Evolutionary conservation across 2,329 filamentous ascomycete genomes (phyloP), one percentile per base, ranked within the genome.

Genomic region (Cladophialophora chaetospira): DNA sequence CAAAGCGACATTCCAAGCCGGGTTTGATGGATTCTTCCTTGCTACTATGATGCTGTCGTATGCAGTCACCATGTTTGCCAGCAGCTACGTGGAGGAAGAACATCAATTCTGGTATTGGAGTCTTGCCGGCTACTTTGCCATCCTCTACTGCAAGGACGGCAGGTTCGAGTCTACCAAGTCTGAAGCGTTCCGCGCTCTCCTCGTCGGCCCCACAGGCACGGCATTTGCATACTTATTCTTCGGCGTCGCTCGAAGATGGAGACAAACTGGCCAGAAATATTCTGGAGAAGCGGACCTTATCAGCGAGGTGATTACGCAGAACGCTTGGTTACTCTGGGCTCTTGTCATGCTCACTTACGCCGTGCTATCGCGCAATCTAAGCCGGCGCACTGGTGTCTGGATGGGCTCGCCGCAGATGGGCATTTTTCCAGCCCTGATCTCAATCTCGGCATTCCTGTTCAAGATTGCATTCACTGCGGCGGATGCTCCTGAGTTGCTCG

Each of bases 21-120:
- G 55, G 3, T 42, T 59, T 13, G 57, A 57, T 6, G 51, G 67
- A 2, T 19, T 67, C 3, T 73, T 74, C 3, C 75, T 88, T 48
- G 63, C 75, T 3, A 61, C 80, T 2, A 76, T 85, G 26, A 82
- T 82, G 0, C 45, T 86, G 0, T 72, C 82, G 0, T 96, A 97
- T 68, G 85, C 87, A 1, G 71, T 84, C 33, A 95, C 97, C 85
- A 97, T 97, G 92, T 97, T 97, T 73, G 93, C 92, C 8, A 96
- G 90, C 70, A 97, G 92, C 68, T 99, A 94, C 71, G 91, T 99
- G 2, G 94, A 99, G 72, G 94, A 99, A 74, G 94, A 99, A 71
- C 94, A 99, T 47, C 91, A 97, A 65, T 97, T 96, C 70, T 99
- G 94, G 94, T 97, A 99, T 73, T 97, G 93, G 91, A 75, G 84